These are phyloP conservation scores for Penicillium brasilianum DNA, from an alignment of 2,329 filamentous ascomycete genomes.

Conservation along the genomic window DNA sequence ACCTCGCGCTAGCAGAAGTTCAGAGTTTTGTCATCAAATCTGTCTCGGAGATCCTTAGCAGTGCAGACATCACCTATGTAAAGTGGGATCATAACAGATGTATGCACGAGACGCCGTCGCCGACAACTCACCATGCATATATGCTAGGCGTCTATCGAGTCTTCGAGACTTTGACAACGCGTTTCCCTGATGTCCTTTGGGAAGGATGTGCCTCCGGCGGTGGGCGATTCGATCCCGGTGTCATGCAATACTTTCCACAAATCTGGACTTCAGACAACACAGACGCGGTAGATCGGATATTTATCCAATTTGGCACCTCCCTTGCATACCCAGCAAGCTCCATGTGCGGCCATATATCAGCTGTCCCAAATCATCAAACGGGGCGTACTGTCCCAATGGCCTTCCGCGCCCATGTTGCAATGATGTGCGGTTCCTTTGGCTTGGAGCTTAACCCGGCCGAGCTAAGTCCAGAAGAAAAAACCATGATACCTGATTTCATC, in stretches of 20 bases:
- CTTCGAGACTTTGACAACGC: slow-evolving; percentile 63
- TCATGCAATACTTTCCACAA: slow-evolving; percentile 69
- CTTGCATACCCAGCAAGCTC: slow-evolving; percentile 66
- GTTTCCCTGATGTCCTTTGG: slow-evolving; percentile 67
- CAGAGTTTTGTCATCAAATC: slow-evolving; percentile 66
- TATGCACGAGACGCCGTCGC: slow-evolving; percentile 64
- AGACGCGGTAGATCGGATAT: slow-evolving; percentile 64
- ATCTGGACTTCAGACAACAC: slow-evolving; percentile 70
- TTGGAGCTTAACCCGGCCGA: slow-evolving; percentile 65
- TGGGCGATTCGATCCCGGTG: slow-evolving; percentile 66
- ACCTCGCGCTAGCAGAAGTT: slow-evolving; percentile 64
- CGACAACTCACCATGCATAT: slow-evolving; percentile 62
- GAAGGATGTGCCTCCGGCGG: slow-evolving; percentile 70
- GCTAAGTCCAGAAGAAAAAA: slow-evolving; percentile 57
- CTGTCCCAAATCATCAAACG: slow-evolving; percentile 64
- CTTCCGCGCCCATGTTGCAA: slow-evolving; percentile 69
- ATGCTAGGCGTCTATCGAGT: slow-evolving; percentile 69
- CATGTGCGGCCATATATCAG: slow-evolving; percentile 69
- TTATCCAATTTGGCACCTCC: slow-evolving; percentile 69
- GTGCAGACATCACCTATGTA: slow-evolving; percentile 62
- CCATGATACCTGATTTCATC: slow-evolving; percentile 60
- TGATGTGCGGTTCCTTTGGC: slow-evolving; percentile 72
- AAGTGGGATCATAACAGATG: slow-evolving; percentile 73
- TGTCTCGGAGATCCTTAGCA: slow-evolving; percentile 61
- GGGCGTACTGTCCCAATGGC: slow-evolving; percentile 60